Evolutionary conservation across 2,329 filamentous ascomycete genomes (phyloP).

Genomic region (Penicillium sp.): DNA sequence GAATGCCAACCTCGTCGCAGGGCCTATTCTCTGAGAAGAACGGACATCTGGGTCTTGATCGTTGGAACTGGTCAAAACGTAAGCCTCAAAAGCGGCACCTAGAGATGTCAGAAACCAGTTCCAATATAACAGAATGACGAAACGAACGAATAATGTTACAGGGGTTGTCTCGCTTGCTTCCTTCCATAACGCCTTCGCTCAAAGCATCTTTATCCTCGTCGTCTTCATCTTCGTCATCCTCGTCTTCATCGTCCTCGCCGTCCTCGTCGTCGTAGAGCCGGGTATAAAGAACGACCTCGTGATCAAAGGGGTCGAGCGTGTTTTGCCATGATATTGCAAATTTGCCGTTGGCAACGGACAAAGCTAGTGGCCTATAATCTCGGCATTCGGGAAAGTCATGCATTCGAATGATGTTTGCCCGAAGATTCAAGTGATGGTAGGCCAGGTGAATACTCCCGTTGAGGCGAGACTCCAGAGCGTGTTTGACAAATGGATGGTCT

Average conservation of each 20-base stretch:
- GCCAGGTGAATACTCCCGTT: slow-evolving; percentile 29
- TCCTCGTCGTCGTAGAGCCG: not conserved
- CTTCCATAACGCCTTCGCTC: not conserved
- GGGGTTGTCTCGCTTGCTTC: not conserved
- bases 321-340: slow-evolving; percentile 43
- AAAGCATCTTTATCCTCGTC: not conserved
- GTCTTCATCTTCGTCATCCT: not conserved
- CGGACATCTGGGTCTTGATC: not conserved
- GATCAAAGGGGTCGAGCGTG: slow-evolving; percentile 14
- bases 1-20: slow-evolving; percentile 33
- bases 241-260: not conserved
- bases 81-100: slow-evolving; percentile 23
- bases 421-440: slow-evolving; percentile 23
- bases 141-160: slow-evolving; percentile 22
- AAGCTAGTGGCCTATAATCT: slow-evolving; percentile 31
- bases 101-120: not conserved
- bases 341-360: slow-evolving; percentile 23
- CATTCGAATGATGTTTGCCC: slow-evolving; percentile 17
- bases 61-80: slow-evolving; percentile 17
- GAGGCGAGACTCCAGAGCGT: slow-evolving; percentile 27
- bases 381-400: slow-evolving; percentile 31
- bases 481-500: slow-evolving; percentile 34
- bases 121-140: not conserved
- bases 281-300: slow-evolving; percentile 34
- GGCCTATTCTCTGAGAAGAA: slow-evolving; percentile 16